Conservation (phyloP, 306 rosid species). For the Aeschynomene evenia region DNA sequence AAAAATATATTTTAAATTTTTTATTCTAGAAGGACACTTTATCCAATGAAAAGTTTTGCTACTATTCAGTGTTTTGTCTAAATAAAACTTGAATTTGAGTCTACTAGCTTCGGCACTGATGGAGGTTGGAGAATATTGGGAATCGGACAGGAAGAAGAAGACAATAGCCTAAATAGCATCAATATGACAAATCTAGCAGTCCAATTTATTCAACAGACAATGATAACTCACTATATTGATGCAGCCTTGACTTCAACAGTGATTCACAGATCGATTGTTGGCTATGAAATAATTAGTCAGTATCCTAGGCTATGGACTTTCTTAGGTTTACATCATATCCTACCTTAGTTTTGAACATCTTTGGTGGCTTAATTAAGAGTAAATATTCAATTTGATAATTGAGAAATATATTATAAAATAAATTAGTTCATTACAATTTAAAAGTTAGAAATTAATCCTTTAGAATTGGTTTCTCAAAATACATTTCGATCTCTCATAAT, state of each 20-base stretch:
- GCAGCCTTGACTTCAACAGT: constrained; percentile 11
- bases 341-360: constrained; percentile 1
- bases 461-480: too few species aligned
- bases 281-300: not conserved
- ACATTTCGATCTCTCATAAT: too few species aligned
- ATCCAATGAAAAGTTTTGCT: too few species aligned
- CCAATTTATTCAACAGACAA: constrained; percentile 8
- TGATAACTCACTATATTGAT: not conserved
- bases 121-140: constrained; percentile 15
- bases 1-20: too few species aligned
- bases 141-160: constrained; percentile 8
- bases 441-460: too few species aligned
- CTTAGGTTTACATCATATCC: constrained; percentile 29
- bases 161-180: constrained; percentile 11
- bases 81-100: constrained; percentile 13
- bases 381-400: too few species aligned
- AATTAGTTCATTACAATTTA: too few species aligned
- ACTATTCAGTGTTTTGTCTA: too few species aligned
- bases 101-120: constrained; percentile 20
- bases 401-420: too few species aligned
- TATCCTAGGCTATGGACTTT: not conserved
- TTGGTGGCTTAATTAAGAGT: not conserved
- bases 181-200: constrained; percentile 5
- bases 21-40: too few species aligned
- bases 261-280: constrained; percentile 10